Evolutionary conservation across 345 rosid species (phyloP).

Genomic region (Eucalyptus victrix): DNA sequence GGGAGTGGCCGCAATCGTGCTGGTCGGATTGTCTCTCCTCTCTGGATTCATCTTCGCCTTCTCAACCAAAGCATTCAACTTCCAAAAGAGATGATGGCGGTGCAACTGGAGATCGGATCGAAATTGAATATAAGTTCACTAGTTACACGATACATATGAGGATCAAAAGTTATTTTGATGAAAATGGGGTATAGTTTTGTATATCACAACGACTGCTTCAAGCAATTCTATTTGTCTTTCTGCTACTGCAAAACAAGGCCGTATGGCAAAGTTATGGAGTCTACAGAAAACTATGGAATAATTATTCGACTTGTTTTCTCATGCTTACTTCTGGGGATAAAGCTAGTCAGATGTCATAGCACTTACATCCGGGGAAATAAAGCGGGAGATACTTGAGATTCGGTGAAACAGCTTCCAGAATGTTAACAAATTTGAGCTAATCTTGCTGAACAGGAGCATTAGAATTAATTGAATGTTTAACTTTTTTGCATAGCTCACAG

Average conservation of each 20-base stretch:
- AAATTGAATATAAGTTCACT: background rate
- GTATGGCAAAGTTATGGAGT: background rate
- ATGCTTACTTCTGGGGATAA: background rate
- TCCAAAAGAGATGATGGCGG: conserved; percentile 43
- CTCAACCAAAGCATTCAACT: conserved; percentile 61
- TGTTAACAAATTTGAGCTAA: background rate
- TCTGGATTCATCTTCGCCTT: conserved; percentile 61
- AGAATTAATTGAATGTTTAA: background rate
- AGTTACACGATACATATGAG: background rate
- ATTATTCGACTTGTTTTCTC: background rate
- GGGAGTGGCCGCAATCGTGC: conserved; percentile 36
- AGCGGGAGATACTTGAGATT: background rate
- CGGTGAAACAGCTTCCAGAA: background rate
- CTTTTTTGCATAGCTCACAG: background rate
- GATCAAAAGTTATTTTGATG: background rate
- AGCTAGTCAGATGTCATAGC: background rate
- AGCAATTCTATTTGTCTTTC: background rate
- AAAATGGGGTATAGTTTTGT: background rate
- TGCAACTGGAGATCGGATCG: background rate
- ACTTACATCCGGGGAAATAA: background rate
- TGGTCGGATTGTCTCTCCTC: conserved; percentile 29
- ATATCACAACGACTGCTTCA: background rate
- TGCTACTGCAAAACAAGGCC: background rate
- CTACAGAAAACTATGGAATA: background rate
- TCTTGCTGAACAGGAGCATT: background rate